phyloP scores from a whole-genome alignment of 257 asterid genomes.

The Solanum clarkiae region DNA sequence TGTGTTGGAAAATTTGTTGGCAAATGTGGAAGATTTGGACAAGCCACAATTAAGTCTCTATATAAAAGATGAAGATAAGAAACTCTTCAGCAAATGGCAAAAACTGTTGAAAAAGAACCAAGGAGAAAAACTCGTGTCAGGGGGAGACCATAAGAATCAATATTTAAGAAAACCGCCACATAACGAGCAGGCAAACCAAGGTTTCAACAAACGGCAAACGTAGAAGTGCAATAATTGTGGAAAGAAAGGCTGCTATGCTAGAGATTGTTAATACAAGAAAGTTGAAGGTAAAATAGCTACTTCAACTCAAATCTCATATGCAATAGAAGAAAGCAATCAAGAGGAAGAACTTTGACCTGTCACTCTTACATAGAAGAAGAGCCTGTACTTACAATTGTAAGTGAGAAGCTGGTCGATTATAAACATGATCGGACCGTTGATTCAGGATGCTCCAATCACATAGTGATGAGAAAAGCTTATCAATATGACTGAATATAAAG shows the following conservation, averaged over 20 bases:
- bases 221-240: neutral
- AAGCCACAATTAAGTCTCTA: neutral
- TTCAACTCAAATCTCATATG: neutral
- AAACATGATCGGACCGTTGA: neutral
- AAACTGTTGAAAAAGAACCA: too few species aligned
- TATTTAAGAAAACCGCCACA: neutral
- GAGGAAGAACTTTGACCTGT: neutral
- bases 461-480: neutral
- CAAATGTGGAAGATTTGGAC: neutral
- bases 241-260: neutral
- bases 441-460: neutral
- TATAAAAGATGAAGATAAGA: neutral
- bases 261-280: neutral
- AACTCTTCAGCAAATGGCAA: neutral
- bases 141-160: neutral
- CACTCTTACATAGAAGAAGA: neutral
- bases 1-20: neutral
- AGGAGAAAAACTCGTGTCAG: neutral
- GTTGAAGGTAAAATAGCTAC: neutral
- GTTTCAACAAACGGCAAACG: neutral
- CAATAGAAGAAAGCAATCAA: neutral
- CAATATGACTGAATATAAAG: neutral
- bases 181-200: neutral
- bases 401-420: neutral
- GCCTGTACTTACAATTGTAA: neutral